Evolutionary conservation across 345 rosid species (phyloP), one percentile per base, ranked within the genome.

Genomic region (Cardamine chenopodiifolia): DNA sequence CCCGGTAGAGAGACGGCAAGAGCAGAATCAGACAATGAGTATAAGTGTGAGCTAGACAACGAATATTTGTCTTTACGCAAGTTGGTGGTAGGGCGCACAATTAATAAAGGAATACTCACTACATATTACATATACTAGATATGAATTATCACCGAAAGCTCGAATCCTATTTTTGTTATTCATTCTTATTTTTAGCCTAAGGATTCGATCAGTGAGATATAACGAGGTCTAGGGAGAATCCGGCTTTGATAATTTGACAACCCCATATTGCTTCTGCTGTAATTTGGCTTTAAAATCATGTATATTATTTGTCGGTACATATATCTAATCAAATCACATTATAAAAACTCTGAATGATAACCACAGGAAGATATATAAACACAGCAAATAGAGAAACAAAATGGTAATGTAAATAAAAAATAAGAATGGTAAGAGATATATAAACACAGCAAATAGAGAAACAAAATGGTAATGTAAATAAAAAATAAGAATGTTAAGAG

Each of bases 81-180:
- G 59, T 76, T 76, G 79, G 68, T 76, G 44, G 32, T 29, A 76
- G 74, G 78, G 73, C 49, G 4, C 66, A 74, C 66, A 74, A 0
- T 18, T 59, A 15, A 28, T 40, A 35, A 58, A 62, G 7, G 79
- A 67, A 31, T 68, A 61, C 45, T 75, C 32, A 40, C 60, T 48
- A 9, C 52, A 15, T 62, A 57, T 14, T 54, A 20, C 5, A 28
- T 28, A 28, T 28, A 28, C 2, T 28, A 28, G 9, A 22, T 49
- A 52, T 32, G 48, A 49, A 10, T 17, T 4, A 48, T 26, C 54
- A 49, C 73, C 62, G 55, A 75, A 75, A 59, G 78, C 54, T 66
- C 25, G 68, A 66, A 55, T 73, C 58, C 29, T 45, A 39, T 44
- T 73, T 44, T 55, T 63, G 49, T 32, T 73, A 44, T 44, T 47